A percentile compares a stretch with the other conserved stretches of the same genome.
These are phyloP conservation scores for Auriscalpium vulgare DNA, from an alignment of 768 basidiomycete species.

Conservation along the genomic window DNA sequence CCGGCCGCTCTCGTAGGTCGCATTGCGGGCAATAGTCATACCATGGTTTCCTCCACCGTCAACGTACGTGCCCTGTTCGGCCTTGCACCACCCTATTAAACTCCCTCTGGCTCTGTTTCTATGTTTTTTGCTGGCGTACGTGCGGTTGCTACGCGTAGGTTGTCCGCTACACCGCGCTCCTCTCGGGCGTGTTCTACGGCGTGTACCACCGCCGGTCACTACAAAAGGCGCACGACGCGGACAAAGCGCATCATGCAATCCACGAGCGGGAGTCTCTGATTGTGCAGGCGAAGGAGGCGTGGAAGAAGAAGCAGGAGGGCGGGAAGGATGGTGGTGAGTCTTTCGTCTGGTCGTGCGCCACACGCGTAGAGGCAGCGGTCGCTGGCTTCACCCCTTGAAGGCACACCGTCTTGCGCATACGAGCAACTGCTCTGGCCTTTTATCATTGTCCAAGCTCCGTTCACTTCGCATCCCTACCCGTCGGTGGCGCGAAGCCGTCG, in stretches of 20 bases:
- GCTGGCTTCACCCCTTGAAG: no score
- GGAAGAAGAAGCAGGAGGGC: conserved; percentile 67
- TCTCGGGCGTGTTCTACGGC: conserved; percentile 84
- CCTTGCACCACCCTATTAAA: not conserved
- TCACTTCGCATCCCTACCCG: not conserved
- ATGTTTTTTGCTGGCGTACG: not conserved
- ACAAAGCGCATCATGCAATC: conserved; percentile 65
- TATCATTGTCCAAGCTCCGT: not conserved
- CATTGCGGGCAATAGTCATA: conserved; percentile 6
- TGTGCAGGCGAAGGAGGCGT: conserved; percentile 83
- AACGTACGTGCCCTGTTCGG: conserved; percentile 6
- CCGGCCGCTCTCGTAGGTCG: conserved; percentile 5
- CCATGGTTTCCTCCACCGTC: conserved; percentile 11
- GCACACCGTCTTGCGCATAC: no score
- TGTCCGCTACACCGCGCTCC: conserved; percentile 87
- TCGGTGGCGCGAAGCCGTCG: not conserved
- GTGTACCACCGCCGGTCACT: conserved; percentile 87
- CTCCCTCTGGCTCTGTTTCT: no score
- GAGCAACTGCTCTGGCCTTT: not conserved
- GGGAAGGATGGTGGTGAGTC: conserved; percentile 50
- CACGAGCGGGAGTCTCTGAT: conserved; percentile 73
- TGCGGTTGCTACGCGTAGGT: conserved; percentile 37
- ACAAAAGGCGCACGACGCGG: conserved; percentile 70
- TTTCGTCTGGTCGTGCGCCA: not conserved
- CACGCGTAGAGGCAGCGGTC: no score